phyloP scores from a whole-genome alignment of 768 basidiomycete species.

The Collybia mongolica region DNA sequence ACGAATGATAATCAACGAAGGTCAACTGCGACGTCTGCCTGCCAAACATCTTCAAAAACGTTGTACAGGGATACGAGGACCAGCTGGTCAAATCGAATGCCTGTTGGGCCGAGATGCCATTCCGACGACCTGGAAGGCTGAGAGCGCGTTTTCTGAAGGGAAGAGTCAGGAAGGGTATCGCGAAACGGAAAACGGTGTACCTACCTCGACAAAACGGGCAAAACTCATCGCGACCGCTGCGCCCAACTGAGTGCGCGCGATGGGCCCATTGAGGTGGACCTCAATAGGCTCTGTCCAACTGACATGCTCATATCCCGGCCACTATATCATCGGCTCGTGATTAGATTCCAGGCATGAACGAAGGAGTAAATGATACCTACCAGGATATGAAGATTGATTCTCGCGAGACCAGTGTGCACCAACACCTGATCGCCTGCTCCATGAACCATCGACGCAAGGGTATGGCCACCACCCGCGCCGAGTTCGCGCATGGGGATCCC shows the following conservation, averaged over 20 bases:
- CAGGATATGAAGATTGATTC: slow-evolving; percentile 36
- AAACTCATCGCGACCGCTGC: slow-evolving; percentile 34
- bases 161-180: neutral
- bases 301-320: slow-evolving; percentile 47
- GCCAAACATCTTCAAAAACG: slow-evolving; percentile 43
- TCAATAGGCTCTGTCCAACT: slow-evolving; percentile 38
- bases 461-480: slow-evolving; percentile 29
- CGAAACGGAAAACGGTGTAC: slow-evolving; percentile 5
- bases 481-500: slow-evolving; percentile 49
- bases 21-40: slow-evolving; percentile 49
- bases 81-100: slow-evolving; percentile 41
- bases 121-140: slow-evolving; percentile 20
- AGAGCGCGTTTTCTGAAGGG: slow-evolving; percentile 26
- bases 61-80: slow-evolving; percentile 42
- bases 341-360: neutral
- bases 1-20: slow-evolving; percentile 8
- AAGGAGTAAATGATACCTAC: slow-evolving; percentile 21
- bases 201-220: slow-evolving; percentile 36
- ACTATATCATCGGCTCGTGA: slow-evolving; percentile 24
- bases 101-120: slow-evolving; percentile 32
- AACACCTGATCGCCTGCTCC: slow-evolving; percentile 39
- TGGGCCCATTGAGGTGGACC: slow-evolving; percentile 29
- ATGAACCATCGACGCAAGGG: slow-evolving; percentile 33
- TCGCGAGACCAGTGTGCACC: slow-evolving; percentile 27
- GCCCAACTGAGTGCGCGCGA: slow-evolving; percentile 44